Percentiles rank a stretch among this genome's conserved stretches.
Conservation (phyloP, 2,329 filamentous ascomycete genomes). For the Neocatenulostroma microsporum region DNA sequence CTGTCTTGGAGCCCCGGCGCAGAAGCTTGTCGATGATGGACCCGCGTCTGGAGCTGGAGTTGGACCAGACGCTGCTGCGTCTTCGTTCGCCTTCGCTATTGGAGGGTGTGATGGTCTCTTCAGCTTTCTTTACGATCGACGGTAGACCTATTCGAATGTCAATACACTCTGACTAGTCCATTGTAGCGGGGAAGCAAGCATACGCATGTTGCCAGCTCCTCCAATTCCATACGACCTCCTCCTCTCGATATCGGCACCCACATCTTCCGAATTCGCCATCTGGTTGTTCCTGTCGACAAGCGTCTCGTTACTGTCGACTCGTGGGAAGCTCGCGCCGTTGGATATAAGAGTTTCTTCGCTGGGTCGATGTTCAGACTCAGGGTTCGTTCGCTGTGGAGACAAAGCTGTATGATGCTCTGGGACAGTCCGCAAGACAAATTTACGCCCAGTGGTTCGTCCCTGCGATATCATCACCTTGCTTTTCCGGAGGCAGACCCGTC, state of each 20-base stretch:
- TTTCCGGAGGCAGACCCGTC: neutral
- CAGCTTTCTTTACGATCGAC: constrained; percentile 6
- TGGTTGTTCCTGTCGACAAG: constrained; percentile 1
- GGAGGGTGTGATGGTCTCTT: neutral
- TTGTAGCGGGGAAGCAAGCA: neutral
- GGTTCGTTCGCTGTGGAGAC: neutral
- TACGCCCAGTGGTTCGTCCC: neutral
- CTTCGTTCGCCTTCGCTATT: neutral
- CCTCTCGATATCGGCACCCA: constrained; percentile 5
- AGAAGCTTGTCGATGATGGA: constrained; percentile 11
- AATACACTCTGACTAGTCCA: neutral
- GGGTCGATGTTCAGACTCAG: neutral
- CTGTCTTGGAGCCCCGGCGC: constrained; percentile 11
- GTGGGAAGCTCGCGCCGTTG: neutral
- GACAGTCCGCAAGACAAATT: neutral
- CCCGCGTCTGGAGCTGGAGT: neutral
- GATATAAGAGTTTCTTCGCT: constrained; percentile 4
- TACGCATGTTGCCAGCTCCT: constrained; percentile 16
- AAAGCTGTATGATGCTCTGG: neutral
- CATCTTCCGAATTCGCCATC: neutral
- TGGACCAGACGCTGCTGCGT: constrained; percentile 7
- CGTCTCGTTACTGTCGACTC: constrained; percentile 6
- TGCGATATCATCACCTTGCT: constrained; percentile 1
- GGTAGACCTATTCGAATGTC: constrained; percentile 3
- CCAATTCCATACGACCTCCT: constrained; percentile 13